A percentile compares a stretch with the other conserved stretches of the same genome.
Conservation (phyloP, 2,329 filamentous ascomycete genomes). For the Pseudogymnoascus pannorum region DNA sequence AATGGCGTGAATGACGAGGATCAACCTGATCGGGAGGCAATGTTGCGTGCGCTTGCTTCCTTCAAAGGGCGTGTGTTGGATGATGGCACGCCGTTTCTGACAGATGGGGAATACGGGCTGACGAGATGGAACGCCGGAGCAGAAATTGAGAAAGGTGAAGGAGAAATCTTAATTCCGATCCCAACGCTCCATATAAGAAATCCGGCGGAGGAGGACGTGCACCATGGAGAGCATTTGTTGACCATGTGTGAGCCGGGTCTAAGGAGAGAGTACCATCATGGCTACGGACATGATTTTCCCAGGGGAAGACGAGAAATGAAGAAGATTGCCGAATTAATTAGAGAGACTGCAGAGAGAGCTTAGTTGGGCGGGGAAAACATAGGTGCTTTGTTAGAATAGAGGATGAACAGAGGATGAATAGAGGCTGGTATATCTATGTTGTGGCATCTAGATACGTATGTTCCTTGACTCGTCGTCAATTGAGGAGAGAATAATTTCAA, state of each 20-base stretch:
- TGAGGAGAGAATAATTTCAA: too few species aligned
- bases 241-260: slow-evolving; percentile 13
- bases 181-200: slow-evolving; percentile 16
- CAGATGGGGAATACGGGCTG: slow-evolving; percentile 12
- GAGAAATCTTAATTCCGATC: slow-evolving; percentile 12
- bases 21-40: too few species aligned
- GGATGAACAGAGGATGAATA: too few species aligned
- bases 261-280: slow-evolving; percentile 12
- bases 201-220: slow-evolving; percentile 10
- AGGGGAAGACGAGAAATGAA: slow-evolving; percentile 15
- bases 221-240: slow-evolving; percentile 10
- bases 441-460: too few species aligned
- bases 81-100: slow-evolving; percentile 12
- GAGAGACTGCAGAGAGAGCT: slow-evolving; percentile 10
- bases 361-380: too few species aligned
- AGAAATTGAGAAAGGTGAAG: neutral
- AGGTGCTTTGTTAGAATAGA: too few species aligned
- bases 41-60: too few species aligned
- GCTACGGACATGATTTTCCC: slow-evolving; percentile 15
- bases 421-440: too few species aligned
- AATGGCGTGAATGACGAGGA: too few species aligned
- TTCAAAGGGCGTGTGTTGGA: too few species aligned
- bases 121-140: slow-evolving; percentile 7
- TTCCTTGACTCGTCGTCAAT: too few species aligned
- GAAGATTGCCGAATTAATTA: slow-evolving; percentile 11